Evolutionary conservation across 2,329 filamentous ascomycete genomes (phyloP), one percentile per base, ranked within the genome.

Genomic region (Cryphonectria parasitica): DNA sequence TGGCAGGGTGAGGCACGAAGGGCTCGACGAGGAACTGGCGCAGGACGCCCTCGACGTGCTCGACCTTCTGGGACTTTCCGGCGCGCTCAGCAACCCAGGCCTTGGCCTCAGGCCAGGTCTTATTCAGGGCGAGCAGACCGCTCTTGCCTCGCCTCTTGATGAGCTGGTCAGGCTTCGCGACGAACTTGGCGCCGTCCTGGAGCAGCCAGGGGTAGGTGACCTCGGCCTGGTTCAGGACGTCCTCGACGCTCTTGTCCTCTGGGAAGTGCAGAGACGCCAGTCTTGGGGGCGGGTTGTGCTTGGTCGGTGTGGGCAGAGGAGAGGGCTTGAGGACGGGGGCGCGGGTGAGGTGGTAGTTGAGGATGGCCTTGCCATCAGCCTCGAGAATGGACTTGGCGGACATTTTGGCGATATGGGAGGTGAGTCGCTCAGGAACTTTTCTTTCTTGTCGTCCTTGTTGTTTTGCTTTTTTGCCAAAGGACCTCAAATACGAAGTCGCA

Each of bases 71-170:
- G 78, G 89, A 85, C 90, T 97, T 98, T 81, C 92, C 93, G 77
- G 96, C 96, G 78, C 94, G 91, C 84, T 92, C 92, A 80, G 93
- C 93, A 83, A 99, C 90, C 96, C 96, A 99, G 75, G 91, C 93
- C 83, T 92, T 93, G 73, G 95, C 94, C 82, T 99, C 95, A 68
- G 93, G 79, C 96, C 96, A 99, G 77, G 92, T 90, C 91, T 98
- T 98, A 90, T 99, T 99, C 82, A 99, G 87, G 75, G 93, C 93
- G 76, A 99, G 86, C 71, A 99, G 91, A 80, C 96, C 96, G 82
- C 94, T 98, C 93, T 99, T 99, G 83, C 96, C 96, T 89, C 96
- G 91, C 84, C 96, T 90, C 93, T 99, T 99, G 90, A 99, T 99
- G 84, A 99, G 89, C 88, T 98, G 95, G 88, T 99, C 96, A 81